These are phyloP conservation scores for Ambrosiella cleistominuta DNA, from an alignment of 2,329 filamentous ascomycete genomes.

Conservation along the genomic window DNA sequence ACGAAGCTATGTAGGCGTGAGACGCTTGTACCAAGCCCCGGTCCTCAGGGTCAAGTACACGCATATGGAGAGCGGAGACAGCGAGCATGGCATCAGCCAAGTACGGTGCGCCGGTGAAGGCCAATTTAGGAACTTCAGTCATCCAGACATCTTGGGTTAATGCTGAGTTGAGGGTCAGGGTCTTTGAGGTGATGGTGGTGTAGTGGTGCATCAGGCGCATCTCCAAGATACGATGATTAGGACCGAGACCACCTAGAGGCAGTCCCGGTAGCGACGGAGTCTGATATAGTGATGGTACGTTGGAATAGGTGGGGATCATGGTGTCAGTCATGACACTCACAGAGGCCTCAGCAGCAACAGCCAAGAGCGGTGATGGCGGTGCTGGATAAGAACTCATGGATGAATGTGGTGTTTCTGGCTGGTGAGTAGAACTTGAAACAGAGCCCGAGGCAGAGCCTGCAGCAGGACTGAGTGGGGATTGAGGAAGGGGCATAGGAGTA, in stretches of 20 bases:
- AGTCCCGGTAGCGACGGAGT: conserved; percentile 17
- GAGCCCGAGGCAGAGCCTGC: background rate
- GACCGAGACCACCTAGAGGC: conserved; percentile 12
- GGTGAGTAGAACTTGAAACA: conserved; percentile 1
- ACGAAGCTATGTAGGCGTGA: conserved; percentile 47
- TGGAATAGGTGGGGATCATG: conserved; percentile 9
- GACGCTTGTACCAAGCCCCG: conserved; percentile 42
- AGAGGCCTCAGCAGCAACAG: conserved; percentile 14
- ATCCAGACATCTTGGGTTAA: conserved; percentile 40
- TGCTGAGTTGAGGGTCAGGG: conserved; percentile 36
- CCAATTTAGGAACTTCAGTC: conserved; percentile 40
- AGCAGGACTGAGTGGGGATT: conserved; percentile 15
- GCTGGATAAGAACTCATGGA: background rate
- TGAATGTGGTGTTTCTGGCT: conserved; percentile 1
- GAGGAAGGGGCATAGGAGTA: conserved; percentile 18
- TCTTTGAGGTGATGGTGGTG: conserved; percentile 41
- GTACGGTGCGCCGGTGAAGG: conserved; percentile 40
- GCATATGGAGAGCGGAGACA: conserved; percentile 44
- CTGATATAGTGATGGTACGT: conserved; percentile 19
- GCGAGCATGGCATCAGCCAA: conserved; percentile 47
- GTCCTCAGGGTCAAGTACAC: conserved; percentile 38
- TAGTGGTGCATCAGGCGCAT: conserved; percentile 48
- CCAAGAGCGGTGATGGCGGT: conserved; percentile 14
- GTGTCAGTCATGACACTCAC: conserved; percentile 15
- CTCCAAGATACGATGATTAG: conserved; percentile 31